phyloP scores from a whole-genome alignment of 139 green algal genomes.

The Chlamydomonas asymmetrica region DNA sequence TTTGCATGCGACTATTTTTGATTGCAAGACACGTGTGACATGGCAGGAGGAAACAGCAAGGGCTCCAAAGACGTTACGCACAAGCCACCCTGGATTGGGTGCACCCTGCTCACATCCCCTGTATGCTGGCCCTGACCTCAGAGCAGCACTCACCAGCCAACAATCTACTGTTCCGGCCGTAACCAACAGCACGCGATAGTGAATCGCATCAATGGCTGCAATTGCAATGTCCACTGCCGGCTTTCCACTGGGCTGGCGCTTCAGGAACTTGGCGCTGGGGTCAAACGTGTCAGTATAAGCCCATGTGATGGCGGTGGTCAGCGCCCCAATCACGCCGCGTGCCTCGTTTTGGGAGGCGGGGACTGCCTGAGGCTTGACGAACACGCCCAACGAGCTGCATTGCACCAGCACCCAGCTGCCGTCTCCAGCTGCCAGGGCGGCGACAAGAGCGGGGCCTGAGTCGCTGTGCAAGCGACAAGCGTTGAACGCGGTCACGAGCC shows the following conservation, averaged over 20 bases:
- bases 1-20: too few relatives aligned
- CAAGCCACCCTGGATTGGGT: too few relatives aligned
- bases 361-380: conserved; percentile 15
- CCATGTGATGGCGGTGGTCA: conserved; percentile 19
- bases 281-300: conserved; percentile 36
- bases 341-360: not conserved
- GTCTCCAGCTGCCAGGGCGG: conserved; percentile 21
- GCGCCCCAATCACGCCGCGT: conserved; percentile 27
- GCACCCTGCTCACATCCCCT: too few relatives aligned
- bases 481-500: conserved; percentile 9
- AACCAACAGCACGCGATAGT: conserved; percentile 34
- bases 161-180: conserved; percentile 33
- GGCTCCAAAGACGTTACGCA: too few relatives aligned
- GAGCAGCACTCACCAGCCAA: conserved; percentile 32
- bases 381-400: conserved; percentile 3
- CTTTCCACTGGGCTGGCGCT: too few relatives aligned
- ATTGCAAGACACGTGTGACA: too few relatives aligned
- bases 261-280: conserved; percentile 30
- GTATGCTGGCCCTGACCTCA: not conserved
- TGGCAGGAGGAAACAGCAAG: too few relatives aligned
- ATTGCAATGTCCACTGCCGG: too few relatives aligned
- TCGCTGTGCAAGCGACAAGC: conserved; percentile 9
- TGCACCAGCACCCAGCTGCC: conserved; percentile 31
- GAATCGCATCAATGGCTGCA: too few relatives aligned
- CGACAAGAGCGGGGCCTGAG: conserved; percentile 19